phyloP scores from a whole-genome alignment of 108 stramenopile species.

The Hondaea fermentalgiana region DNA sequence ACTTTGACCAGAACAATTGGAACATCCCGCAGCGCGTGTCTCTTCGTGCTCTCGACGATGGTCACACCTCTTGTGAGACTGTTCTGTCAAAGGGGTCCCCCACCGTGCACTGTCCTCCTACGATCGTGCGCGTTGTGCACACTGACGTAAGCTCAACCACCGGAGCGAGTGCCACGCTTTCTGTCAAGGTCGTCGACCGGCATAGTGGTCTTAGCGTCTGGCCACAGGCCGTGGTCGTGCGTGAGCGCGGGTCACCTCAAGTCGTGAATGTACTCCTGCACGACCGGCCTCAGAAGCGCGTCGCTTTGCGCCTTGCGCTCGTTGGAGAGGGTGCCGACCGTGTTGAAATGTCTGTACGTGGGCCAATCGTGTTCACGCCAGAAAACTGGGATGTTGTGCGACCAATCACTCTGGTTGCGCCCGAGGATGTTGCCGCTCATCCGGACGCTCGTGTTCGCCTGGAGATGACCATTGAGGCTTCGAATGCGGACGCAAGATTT shows the following conservation, averaged over 20 bases:
- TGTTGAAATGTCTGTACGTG: background rate
- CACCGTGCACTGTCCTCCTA: background rate
- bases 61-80: background rate
- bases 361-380: conserved; percentile 4
- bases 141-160: background rate
- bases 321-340: background rate
- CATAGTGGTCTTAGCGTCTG: background rate
- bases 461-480: background rate
- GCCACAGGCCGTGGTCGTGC: background rate
- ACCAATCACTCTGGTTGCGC: background rate
- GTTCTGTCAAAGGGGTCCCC: background rate
- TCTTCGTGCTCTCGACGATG: background rate
- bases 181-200: background rate
- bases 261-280: background rate
- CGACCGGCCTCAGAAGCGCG: background rate
- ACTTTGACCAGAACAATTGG: background rate
- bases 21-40: background rate
- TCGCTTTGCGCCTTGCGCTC: background rate
- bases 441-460: background rate
- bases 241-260: background rate
- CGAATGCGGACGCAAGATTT: background rate
- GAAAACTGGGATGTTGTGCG: conserved; percentile 4
- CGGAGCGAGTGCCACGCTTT: background rate
- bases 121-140: background rate
- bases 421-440: background rate